Base-by-base conservation (phyloP, 768 basidiomycete species). In the Phaeotremella skinneri region DNA sequence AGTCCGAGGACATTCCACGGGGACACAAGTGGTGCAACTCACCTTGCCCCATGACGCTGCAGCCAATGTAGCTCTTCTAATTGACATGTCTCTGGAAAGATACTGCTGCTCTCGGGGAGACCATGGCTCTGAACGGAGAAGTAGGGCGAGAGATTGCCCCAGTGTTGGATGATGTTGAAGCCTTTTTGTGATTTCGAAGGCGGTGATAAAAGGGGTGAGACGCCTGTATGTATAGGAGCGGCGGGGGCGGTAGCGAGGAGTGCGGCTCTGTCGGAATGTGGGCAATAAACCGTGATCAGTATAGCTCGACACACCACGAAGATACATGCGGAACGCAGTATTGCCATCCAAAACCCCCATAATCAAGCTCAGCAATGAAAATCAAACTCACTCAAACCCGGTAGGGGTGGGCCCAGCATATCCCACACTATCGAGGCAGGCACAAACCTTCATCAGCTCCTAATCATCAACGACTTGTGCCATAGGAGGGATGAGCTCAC, bases 361-460 rank as follows among this genome's bases (percentile, higher is more conserved):
- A n/a, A n/a, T n/a, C n/a, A n/a, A n/a, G n/a, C n/a, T n/a, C n/a
- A n/a, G n/a, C n/a, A n/a, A n/a, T n/a, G 32, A n/a, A 17, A 29
- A 23, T n/a, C 9, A n/a, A 2, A 63, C 73, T 66, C 55, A 72
- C 73, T 76, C 75, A 31, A 37, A 49, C 13, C 75, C 75, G 21
- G 75, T 76, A 0, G 70, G 68, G 17, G 73, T 76, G 11, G 75
- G 75, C 26, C 75, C 75, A 39, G 71, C 70, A 59, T 70, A 76
- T 16, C 75, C 75, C 23, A 76, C 64, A 58, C 75, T 76, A 42
- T 23, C 3, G 29, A 4, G 21, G 29, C 2, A 52, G 27, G 5
- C 2, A 45, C 21, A 11, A 45, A 45, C 7, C 9, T 7, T 7
- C 34, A 31, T 54, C 21, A 59, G 29, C 39, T 27, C 4, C 6